Conservation (phyloP, 2,329 filamentous ascomycete genomes). For the Arthrobotrys sphaeroides region DNA sequence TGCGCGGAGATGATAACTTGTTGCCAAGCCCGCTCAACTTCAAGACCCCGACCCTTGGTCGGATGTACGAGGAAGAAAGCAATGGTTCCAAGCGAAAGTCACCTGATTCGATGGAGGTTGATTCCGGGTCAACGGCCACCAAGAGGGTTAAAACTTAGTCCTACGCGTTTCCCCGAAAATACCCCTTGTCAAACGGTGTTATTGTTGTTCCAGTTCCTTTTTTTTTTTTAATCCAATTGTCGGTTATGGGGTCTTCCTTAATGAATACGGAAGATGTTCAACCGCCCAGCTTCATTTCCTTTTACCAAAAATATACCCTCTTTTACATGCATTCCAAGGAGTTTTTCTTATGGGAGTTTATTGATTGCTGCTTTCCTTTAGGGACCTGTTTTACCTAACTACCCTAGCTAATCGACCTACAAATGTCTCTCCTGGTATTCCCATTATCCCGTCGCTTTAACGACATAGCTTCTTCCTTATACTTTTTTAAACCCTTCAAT, state of each 20-base stretch:
- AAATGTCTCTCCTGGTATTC: conserved; percentile 1
- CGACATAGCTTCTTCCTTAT: conserved; percentile 3
- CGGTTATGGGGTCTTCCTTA: background rate
- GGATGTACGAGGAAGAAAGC: conserved; percentile 43
- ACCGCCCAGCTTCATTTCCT: conserved; percentile 27
- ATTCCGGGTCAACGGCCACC: conserved; percentile 29
- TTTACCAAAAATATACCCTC: conserved; percentile 35
- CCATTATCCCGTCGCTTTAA: conserved; percentile 6
- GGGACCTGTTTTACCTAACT: background rate
- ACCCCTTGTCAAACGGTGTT: background rate
- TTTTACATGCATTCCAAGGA: conserved; percentile 24
- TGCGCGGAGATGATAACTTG: conserved; percentile 77
- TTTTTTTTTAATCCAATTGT: background rate
- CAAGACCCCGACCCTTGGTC: conserved; percentile 73
- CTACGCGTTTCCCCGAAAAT: background rate
- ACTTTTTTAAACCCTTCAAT: conserved; percentile 31
- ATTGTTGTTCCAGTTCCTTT: background rate
- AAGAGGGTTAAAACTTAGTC: conserved; percentile 47
- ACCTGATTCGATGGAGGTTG: conserved; percentile 44
- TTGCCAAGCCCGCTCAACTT: conserved; percentile 92
- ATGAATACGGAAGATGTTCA: conserved; percentile 30
- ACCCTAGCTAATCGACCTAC: background rate
- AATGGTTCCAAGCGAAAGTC: conserved; percentile 46
- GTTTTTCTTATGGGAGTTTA: conserved; percentile 25
- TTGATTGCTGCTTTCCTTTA: conserved; percentile 15